Evolutionary conservation across 2,329 filamentous ascomycete genomes (phyloP), one percentile per base, ranked within the genome.

Genomic region (Ceratocystis alfenasii): DNA sequence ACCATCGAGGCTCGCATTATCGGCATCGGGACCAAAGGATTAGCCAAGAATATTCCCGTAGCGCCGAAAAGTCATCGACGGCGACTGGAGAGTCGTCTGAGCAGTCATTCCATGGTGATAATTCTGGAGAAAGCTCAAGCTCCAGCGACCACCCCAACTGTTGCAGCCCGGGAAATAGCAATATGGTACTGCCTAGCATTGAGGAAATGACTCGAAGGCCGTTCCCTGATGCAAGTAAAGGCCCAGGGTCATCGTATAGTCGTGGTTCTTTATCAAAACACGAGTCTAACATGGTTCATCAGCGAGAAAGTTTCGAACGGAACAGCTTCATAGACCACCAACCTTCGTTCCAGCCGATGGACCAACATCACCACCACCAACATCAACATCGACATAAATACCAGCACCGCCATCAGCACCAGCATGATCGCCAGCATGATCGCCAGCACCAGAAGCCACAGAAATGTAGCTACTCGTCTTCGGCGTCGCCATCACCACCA

Each of bases 1-100:
- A 65, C n/a, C 63, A 65, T 5, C 63, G 59, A 36, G 48, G 53
- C 5, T 28, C 57, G n/a, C 65, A 66, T 12, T 62, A 59, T 22
- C 60, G 63, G 4, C 45, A 63, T 20, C 60, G 59, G 12, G 59
- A 66, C 28, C 60, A 63, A 10, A 48, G 44, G 15, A 60, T 44
- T n/a, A 50, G 48, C 20, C 65, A 66, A 46, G 45, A 46, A 6
- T 33, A 36, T 15, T 25, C 28, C 12, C 55, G 28, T 5, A 36
- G 5, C 7, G 1, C 17, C 33, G 17, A 1, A 6, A 5, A 6
- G n/a, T 7, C 22, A 25, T 59, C 55, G 17, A 15, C 55, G n/a
- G 55, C 6, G 33, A n/a, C 15, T 8, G 25, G 25, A 25, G 55
- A 36, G 2, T 36, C 55, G 30, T 59, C 17, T n/a, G 33, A 36